Conservation (phyloP, 495 filamentous ascomycete genomes). For the Geopyxis carbonaria region DNA sequence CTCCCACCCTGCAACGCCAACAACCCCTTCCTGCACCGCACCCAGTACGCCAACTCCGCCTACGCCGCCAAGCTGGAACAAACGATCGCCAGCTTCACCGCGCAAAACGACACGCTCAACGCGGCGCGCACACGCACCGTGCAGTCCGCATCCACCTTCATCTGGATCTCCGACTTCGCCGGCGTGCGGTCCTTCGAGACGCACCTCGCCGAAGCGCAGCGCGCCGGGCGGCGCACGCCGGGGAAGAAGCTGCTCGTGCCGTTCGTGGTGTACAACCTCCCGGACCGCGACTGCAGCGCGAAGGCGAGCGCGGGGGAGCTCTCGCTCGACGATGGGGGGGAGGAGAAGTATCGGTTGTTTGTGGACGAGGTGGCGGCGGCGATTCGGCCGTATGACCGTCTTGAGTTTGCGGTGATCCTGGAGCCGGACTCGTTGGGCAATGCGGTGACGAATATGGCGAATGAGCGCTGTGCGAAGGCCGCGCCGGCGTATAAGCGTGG, state of each 20-base stretch:
- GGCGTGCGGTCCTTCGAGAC: conserved; percentile 22
- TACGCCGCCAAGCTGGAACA: conserved; percentile 36
- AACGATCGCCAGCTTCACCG: conserved; percentile 32
- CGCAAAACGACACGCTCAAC: conserved; percentile 26
- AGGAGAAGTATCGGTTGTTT: conserved; percentile 44
- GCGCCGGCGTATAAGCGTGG: conserved; percentile 38
- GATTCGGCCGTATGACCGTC: conserved; percentile 24
- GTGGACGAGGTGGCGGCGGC: conserved; percentile 31
- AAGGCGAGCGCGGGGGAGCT: conserved; percentile 45
- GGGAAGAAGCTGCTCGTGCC: conserved; percentile 32
- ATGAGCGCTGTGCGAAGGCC: conserved; percentile 38
- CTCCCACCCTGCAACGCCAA: conserved; percentile 11
- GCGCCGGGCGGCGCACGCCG: conserved; percentile 30
- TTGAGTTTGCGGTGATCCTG: conserved; percentile 29
- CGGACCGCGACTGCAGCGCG: conserved; percentile 47
- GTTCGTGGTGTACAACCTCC: conserved; percentile 49
- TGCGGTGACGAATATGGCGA: conserved; percentile 39
- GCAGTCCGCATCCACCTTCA: conserved; percentile 38
- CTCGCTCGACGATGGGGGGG: conserved; percentile 31
- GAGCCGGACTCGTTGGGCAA: conserved; percentile 51
- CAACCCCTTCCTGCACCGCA: conserved; percentile 11
- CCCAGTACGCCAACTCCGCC: conserved; percentile 34
- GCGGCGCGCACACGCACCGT: conserved; percentile 30
- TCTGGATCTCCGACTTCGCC: conserved; percentile 31
- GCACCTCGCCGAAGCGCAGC: conserved; percentile 34